Evolutionary conservation across 2,329 filamentous ascomycete species (phyloP), one percentile per base, ranked within the genome.

Genomic region (Dendryphion nanum): DNA sequence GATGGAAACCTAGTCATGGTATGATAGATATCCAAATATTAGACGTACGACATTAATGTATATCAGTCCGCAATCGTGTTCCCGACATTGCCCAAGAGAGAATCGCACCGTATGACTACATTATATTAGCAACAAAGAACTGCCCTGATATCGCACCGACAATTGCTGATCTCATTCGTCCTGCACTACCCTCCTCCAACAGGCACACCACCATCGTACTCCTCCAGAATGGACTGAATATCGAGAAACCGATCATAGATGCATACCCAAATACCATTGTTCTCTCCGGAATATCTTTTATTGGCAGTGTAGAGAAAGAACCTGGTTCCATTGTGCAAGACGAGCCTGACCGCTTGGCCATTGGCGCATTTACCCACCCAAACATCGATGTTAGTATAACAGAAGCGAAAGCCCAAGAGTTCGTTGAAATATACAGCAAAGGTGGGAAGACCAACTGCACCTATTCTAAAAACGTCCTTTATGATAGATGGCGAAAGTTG

Each of bases 191-290:
- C 0, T 67, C 70, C 5, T 32, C 46, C n/a, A 63, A 61, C 1
- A 67, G 66, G 2, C 62, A 71, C 17, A 81, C 78, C 0, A 68
- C 68, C 18, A 74, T 83, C 30, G 66, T 82, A 0, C 68, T 83
- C 5, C 63, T 79, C 4, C 80, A 83, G 44, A 83, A 83, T 50
- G 80, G 80, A 0, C 60, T 83, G n/a, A 79, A 82, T 48, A 82
- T 83, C 44, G 77, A 83, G 45, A 71, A 68, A 29, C 76, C 78
- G 0, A 52, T 82, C 15, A 52, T 76, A 14, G 39, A 52, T 1
- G 57, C 61, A 1, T 81, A 80, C 49, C 77, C 78, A 0, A 41
- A 53, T 3, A 81, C 78, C 42, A 55, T 71, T 0, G 50, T 81
- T 5, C 63, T 83, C 2, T 76, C 72, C 3, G 76, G 76, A 4